A percentile compares a stretch with the other conserved stretches of the same genome.
These are phyloP conservation scores for Salpingoeca rosetta DNA, from an alignment of 78 protist genomes.

Conservation along the genomic window DNA sequence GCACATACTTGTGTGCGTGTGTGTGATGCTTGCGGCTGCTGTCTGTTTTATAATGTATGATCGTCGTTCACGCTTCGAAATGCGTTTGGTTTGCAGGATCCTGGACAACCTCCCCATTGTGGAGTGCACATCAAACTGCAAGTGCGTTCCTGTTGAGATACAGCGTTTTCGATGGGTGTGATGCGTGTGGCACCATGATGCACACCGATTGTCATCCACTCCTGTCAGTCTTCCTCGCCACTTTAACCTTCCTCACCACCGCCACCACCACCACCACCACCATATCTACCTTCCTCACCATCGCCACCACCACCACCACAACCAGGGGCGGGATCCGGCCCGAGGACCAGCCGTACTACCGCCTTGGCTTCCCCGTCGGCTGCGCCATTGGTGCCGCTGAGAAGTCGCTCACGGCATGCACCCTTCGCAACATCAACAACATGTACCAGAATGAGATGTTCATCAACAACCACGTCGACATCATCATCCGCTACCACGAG, in stretches of 20 bases:
- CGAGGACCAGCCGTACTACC: slow-evolving; percentile 14
- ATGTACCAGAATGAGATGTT: not conserved
- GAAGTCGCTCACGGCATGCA: not conserved
- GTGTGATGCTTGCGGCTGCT: too few relatives aligned
- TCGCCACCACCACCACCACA: too few relatives aligned
- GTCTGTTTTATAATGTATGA: not conserved
- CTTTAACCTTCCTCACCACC: too few relatives aligned
- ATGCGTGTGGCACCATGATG: too few relatives aligned
- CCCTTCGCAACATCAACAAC: not conserved
- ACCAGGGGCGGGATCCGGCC: not conserved
- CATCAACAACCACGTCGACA: slow-evolving; percentile 53
- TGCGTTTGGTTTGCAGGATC: slow-evolving; percentile 12
- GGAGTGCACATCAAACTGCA: not conserved
- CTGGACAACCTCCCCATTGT: slow-evolving; percentile 45
- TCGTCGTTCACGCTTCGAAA: not conserved
- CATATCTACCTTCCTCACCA: too few relatives aligned
- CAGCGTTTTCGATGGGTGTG: not conserved
- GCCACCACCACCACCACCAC: too few relatives aligned
- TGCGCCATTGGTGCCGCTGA: not conserved
- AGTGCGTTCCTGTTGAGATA: not conserved
- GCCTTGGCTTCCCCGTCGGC: slow-evolving; percentile 10
- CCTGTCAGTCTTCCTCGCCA: too few relatives aligned
- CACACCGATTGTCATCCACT: too few relatives aligned
- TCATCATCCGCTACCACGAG: slow-evolving; percentile 35
- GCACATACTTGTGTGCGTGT: too few relatives aligned